Base-by-base conservation (phyloP, 352 stramenopile species). In the Blastocystis sp. region DNA sequence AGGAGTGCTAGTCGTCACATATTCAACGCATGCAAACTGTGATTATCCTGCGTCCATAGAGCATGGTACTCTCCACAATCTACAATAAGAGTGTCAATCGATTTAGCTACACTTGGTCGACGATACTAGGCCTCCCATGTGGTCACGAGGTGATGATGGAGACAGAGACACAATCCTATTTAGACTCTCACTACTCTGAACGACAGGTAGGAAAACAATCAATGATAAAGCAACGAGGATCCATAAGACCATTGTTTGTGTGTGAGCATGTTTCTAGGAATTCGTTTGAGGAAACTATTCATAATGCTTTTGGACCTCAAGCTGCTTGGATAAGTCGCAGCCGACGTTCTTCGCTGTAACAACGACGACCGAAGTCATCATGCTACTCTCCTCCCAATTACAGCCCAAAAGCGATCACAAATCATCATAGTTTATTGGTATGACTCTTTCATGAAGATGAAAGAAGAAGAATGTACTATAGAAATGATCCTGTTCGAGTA, bases 401-500 rank as follows among this genome's bases (percentile, higher is more conserved):
- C 64, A 57, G 64, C 64, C 46, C 64, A 76, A 38, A 27, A 32
- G 48, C 64, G 36, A 56, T 76, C 46, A 38, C 64, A 76, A 76
- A 76, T 76, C 64, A 76, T 76, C 64, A 76, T 53, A 76, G 64
- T 76, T 76, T 54, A 27, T 36, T 36, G 38, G 14, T 76, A n/a
- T 38, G 24, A n/a, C 64, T 76, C 64, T 56, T 76, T 76, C 46
- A 53, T 11, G 24, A 56, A 57, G 32, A 51, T 53, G 21, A 76
- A 76, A 76, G 42, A 76, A 36, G 53, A 76, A 76, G 64, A 76
- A 76, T 76, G 64, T 76, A 76, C 64, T 76, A 76, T 76, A 76
- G 64, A 76, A 76, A 76, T 76, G 64, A 76, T 76, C 64, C 64
- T 76, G 64, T 76, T 57, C 64, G 64, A 76, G 64, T 76, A 76